A percentile compares a stretch with the other conserved stretches of the same genome.
Conservation (phyloP, 257 asterid genomes). For the Jacaranda mimosifolia region DNA sequence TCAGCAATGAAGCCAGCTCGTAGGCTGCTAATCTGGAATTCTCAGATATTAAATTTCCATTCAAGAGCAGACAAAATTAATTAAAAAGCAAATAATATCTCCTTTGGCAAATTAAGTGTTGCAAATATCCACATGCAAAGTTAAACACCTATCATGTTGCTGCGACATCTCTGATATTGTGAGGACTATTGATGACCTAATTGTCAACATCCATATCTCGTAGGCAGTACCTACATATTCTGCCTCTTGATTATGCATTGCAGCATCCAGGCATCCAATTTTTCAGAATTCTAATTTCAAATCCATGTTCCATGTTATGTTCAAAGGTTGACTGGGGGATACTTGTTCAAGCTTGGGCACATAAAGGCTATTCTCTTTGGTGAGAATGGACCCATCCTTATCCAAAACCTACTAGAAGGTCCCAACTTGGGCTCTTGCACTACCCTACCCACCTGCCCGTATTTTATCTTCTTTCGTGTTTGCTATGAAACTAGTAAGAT, state of each 20-base stretch:
- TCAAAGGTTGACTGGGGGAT: not conserved
- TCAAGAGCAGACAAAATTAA: too few species aligned
- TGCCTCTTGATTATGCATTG: not conserved
- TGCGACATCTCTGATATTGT: not conserved
- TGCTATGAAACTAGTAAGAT: too few species aligned
- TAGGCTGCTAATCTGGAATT: not conserved
- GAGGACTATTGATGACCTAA: not conserved
- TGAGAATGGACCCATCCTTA: too few species aligned
- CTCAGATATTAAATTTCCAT: not conserved
- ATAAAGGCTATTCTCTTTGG: too few species aligned
- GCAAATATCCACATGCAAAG: not conserved
- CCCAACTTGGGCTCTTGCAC: too few species aligned
- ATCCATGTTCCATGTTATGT: not conserved
- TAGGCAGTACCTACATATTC: not conserved
- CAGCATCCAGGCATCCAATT: not conserved
- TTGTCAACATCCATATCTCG: not conserved
- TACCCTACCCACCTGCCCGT: too few species aligned
- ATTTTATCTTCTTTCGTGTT: too few species aligned
- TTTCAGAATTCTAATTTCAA: not conserved
- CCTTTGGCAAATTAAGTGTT: not conserved
- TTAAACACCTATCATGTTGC: not conserved
- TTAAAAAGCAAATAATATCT: not conserved
- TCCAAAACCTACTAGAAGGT: too few species aligned
- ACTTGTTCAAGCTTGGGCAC: not conserved
- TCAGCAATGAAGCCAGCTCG: not conserved